Percentiles rank a stretch among this genome's conserved stretches.
Conservation (phyloP, 768 basidiomycete genomes). For the Mycena capillaripes region DNA sequence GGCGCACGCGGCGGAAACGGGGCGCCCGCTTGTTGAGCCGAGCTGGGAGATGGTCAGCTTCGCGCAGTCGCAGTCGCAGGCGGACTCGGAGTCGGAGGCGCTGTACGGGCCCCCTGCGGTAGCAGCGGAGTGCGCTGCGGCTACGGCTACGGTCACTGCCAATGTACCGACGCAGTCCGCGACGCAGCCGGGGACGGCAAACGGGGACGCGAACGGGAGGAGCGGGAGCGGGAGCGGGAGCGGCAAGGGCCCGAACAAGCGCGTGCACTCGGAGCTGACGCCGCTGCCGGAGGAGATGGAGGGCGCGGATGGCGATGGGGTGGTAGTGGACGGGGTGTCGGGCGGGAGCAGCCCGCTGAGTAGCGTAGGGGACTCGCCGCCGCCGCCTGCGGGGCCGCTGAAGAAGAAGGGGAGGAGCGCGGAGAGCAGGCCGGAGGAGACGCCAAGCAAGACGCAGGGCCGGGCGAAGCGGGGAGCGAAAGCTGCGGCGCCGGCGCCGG, state of each 20-base stretch:
- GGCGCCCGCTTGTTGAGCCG: constrained; percentile 59
- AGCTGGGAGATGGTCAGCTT: constrained; percentile 69
- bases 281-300: constrained; percentile 57
- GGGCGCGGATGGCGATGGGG: background rate
- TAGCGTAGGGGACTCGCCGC: constrained; percentile 24
- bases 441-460: background rate
- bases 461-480: constrained; percentile 6
- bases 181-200: no score
- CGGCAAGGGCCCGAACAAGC: constrained; percentile 54
- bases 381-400: constrained; percentile 10
- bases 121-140: no score
- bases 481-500: background rate
- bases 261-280: constrained; percentile 57
- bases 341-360: constrained; percentile 28
- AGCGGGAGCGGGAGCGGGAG: constrained; percentile 1
- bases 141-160: background rate
- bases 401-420: constrained; percentile 28
- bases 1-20: constrained; percentile 60
- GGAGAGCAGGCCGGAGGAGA: constrained; percentile 1
- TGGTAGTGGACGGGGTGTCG: constrained; percentile 11
- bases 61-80: constrained; percentile 42
- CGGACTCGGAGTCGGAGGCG: constrained; percentile 9
- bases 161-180: no score
- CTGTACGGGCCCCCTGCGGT: no score
- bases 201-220: background rate